A percentile compares a stretch with the other conserved stretches of the same genome.
Conservation (phyloP, 2,329 filamentous ascomycete genomes). For the Epicoccum sorghinum region DNA sequence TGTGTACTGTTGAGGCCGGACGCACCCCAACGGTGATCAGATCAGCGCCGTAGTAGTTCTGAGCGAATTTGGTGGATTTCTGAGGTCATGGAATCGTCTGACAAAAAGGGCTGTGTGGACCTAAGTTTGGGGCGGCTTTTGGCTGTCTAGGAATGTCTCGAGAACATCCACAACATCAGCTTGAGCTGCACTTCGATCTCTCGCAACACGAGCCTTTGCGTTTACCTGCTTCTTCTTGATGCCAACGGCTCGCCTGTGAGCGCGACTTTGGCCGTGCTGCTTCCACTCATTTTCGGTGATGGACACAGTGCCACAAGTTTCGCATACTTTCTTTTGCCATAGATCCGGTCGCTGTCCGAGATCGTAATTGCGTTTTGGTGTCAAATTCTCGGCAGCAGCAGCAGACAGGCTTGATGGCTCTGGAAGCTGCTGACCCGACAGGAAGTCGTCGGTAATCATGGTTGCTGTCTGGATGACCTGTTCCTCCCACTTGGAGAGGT, state of each 20-base stretch:
- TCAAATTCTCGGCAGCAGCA: conserved; percentile 63
- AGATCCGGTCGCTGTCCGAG: conserved; percentile 51
- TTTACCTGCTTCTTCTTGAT: conserved; percentile 37
- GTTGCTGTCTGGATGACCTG: conserved; percentile 71
- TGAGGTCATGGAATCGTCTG: not conserved
- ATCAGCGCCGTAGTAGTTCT: not conserved
- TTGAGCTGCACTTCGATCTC: conserved; percentile 3
- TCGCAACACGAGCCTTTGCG: not conserved
- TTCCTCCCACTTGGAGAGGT: conserved; percentile 65
- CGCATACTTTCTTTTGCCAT: conserved; percentile 67
- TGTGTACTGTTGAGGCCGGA: not conserved
- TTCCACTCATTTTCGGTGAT: conserved; percentile 64
- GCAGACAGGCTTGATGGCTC: conserved; percentile 61
- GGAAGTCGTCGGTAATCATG: conserved; percentile 66
- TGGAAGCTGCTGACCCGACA: conserved; percentile 61
- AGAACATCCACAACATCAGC: conserved; percentile 31
- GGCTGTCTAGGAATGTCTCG: conserved; percentile 23
- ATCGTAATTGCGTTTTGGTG: conserved; percentile 60
- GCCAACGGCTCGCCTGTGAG: conserved; percentile 54
- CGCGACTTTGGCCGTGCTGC: conserved; percentile 60
- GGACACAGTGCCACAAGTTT: conserved; percentile 67
- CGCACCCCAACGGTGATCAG: too few species aligned
- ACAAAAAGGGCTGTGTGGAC: too few species aligned
- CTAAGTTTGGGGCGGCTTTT: not conserved
- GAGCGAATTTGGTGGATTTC: not conserved